Evolutionary conservation across 192 early-diverging fungal genomes (phyloP).

Genomic region (Coemansia reversa): DNA sequence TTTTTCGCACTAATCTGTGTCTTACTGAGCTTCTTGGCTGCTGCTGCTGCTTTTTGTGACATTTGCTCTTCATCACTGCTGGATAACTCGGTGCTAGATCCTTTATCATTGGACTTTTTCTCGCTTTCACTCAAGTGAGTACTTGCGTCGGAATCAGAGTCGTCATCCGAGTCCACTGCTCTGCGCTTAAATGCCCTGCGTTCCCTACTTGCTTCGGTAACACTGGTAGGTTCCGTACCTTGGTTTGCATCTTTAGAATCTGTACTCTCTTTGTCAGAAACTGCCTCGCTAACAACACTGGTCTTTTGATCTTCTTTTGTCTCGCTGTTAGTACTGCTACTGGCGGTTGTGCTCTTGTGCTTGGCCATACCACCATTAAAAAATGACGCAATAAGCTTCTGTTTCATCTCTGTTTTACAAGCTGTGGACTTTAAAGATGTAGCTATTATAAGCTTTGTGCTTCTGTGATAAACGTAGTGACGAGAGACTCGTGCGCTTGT

Average conservation of each 20-base stretch:
- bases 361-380: slow-evolving; percentile 30
- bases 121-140: slow-evolving; percentile 4
- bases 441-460: too few species aligned
- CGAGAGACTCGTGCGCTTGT: not conserved
- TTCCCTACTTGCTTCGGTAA: not conserved
- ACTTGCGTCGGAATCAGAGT: slow-evolving; percentile 2
- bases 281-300: not conserved
- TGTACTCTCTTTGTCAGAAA: not conserved
- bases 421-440: too few species aligned
- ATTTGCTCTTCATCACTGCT: not conserved
- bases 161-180: slow-evolving; percentile 18
- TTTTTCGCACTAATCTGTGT: not conserved
- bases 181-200: slow-evolving; percentile 14
- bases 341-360: slow-evolving; percentile 9
- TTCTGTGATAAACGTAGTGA: not conserved
- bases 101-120: not conserved
- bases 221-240: not conserved
- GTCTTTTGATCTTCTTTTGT: not conserved
- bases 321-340: not conserved
- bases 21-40: slow-evolving; percentile 6
- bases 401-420: slow-evolving; percentile 21
- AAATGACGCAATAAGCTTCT: slow-evolving; percentile 33
- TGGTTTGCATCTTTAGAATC: not conserved
- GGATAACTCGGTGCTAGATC: not conserved
- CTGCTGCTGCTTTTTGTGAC: slow-evolving; percentile 1